Percentiles rank a stretch among this genome's conserved stretches.
Evolutionary conservation across 1,284 basidiomycete species (phyloP).

Genomic region (Sanghuangporus weigelae): DNA sequence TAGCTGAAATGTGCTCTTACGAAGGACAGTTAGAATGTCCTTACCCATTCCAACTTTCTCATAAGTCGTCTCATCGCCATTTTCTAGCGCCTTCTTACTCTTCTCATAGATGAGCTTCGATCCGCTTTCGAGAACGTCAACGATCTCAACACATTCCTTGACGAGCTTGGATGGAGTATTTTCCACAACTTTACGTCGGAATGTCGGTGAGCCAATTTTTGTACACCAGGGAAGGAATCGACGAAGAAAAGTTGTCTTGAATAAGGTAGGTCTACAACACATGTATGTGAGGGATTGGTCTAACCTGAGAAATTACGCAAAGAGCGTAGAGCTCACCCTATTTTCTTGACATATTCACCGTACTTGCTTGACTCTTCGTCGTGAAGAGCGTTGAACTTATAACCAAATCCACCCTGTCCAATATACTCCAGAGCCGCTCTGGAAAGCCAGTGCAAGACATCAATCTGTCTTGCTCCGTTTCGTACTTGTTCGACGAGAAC

Average conservation of each 20-base stretch:
- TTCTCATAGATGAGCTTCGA: slow-evolving; percentile 13
- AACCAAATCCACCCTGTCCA: slow-evolving; percentile 28
- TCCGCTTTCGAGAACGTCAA: slow-evolving; percentile 19
- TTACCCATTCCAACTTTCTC: slow-evolving; percentile 22
- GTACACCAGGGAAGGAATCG: slow-evolving; percentile 8
- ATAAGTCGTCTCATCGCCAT: slow-evolving; percentile 17
- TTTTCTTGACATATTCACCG: slow-evolving; percentile 26
- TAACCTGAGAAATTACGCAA: background rate
- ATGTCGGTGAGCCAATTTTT: slow-evolving; percentile 17
- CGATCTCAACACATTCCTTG: slow-evolving; percentile 30
- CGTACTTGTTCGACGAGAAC: slow-evolving; percentile 17
- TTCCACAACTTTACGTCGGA: slow-evolving; percentile 12
- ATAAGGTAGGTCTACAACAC: background rate
- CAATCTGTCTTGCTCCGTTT: slow-evolving; percentile 28
- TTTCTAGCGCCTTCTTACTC: slow-evolving; percentile 16
- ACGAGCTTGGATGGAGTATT: background rate
- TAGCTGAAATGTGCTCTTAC: slow-evolving; percentile 10
- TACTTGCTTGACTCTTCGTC: slow-evolving; percentile 26
- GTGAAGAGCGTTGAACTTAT: slow-evolving; percentile 21
- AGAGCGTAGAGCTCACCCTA: slow-evolving; percentile 19
- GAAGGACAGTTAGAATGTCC: slow-evolving; percentile 24
- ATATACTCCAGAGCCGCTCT: slow-evolving; percentile 33
- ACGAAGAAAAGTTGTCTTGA: slow-evolving; percentile 1
- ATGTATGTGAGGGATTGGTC: background rate
- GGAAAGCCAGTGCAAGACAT: slow-evolving; percentile 37